Evolutionary conservation across 345 rosid genomes (phyloP), one percentile per base, ranked within the genome.

Genomic region (Eucalyptus microcorys): DNA sequence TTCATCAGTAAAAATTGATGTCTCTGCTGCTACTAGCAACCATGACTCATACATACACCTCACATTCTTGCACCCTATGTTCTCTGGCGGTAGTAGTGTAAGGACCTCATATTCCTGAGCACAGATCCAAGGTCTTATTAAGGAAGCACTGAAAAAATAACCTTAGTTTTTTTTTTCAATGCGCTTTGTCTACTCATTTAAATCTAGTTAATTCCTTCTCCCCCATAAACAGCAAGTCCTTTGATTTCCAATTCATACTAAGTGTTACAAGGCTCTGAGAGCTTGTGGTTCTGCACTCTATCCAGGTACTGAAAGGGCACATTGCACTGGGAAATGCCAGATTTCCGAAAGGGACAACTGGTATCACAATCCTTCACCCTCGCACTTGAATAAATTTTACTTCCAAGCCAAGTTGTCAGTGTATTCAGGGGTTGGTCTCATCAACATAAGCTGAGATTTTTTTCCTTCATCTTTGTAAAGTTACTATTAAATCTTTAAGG

Each of bases 301-400:
- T 87, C 47, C 90, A 98, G 99, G 99, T 98, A 87, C 93, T 98
- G 53, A 98, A 97, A 92, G 99, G 99, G 91, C 99, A 98, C 91
- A 96, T 97, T 91, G 97, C 94, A 88, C 92, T 98, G 27, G 99
- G 95, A 43, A 96, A 94, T 91, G 97, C 97, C 85, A 90, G 94
- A 87, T 98, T 97, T 93, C 99, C 99, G 34, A 95, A 95, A 88
- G 99, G 99, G 87, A 98, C 99, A 50, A 95, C 87, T 76, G 99
- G 99, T 97, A 96, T n/a, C 59, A 16, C 27, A 85, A 48, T 45
- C 87, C 91, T 85, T 43, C 49, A 76, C 27, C 49, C 57, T 53
- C 14, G 53, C 87, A 48, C 53, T 87, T 52, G n/a, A 84, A 57
- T 90, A 8, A 88, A 27, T 66, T 66, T 45, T n/a, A 43, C 87